Evolutionary conservation across 352 stramenopile genomes (phyloP).

Genomic region (Phytophthora aleatoria): DNA sequence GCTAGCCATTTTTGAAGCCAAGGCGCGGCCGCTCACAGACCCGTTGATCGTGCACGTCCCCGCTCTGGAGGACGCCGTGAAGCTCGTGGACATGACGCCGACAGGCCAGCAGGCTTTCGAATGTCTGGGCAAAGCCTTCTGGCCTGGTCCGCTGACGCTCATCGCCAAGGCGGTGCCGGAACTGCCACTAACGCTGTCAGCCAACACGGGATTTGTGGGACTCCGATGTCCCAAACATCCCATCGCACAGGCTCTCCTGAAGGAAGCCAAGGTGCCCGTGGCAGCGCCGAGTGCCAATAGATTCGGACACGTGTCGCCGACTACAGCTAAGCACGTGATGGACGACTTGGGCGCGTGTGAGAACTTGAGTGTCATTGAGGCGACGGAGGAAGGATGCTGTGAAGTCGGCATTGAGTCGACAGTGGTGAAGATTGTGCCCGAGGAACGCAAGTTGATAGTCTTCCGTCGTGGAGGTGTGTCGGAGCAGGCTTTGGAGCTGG

Average conservation of each 20-base stretch:
- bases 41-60: conserved; percentile 99
- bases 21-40: conserved; percentile 95
- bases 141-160: conserved; percentile 97
- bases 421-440: conserved; percentile 89
- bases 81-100: conserved; percentile 88
- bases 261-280: conserved; percentile 91
- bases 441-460: conserved; percentile 81
- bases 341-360: conserved; percentile 93
- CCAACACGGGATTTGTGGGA: conserved; percentile 97
- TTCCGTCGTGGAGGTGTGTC: conserved; percentile 90
- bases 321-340: conserved; percentile 95
- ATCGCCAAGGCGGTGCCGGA: conserved; percentile 91
- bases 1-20: conserved; percentile 96
- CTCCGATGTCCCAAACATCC: conserved; percentile 95
- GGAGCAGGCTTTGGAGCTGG: conserved; percentile 62
- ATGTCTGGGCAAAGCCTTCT: conserved; percentile 91
- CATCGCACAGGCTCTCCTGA: conserved; percentile 91
- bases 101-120: conserved; percentile 76
- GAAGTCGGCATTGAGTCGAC: conserved; percentile 95
- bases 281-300: conserved; percentile 98
- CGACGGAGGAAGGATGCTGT: conserved; percentile 60
- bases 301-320: conserved; percentile 99
- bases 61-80: conserved; percentile 80
- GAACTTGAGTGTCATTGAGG: conserved; percentile 89
- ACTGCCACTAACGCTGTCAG: conserved; percentile 87